Evolutionary conservation across 2,329 filamentous ascomycete genomes (phyloP), one percentile per base, ranked within the genome.

Genomic region (Aspergillus glaucus): DNA sequence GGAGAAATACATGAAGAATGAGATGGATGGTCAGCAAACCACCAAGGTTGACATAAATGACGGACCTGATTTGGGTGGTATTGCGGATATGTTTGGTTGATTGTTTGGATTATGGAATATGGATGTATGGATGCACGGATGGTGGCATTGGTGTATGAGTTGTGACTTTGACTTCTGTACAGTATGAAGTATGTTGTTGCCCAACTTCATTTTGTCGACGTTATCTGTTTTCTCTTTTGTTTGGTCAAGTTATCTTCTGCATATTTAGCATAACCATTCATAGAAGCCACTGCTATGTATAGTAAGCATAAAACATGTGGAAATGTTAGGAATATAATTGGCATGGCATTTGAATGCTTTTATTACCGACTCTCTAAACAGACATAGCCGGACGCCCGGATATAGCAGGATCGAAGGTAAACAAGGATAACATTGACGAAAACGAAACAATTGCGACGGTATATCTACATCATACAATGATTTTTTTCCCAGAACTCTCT

Each of bases 1-100:
- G 57, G 66, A 68, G 55, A 62, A 64, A 48, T 74, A 70, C 52
- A 70, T 72, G 71, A 72, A 63, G 50, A 69, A 59, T 34, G 70
- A 73, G n/a, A 72, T 72, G 65, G 69, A 72, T 15, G 65, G 64
- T 7, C 66, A 71, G 48, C 64, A 69, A 45, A 62, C 55, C 17
- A 65, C 61, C 39, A 72, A 71, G 50, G 68, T 72, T 12, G 64
- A 71, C 51, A 70, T 71, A 44, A 70, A 75, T 40, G 69, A 73
- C 44, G 72, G 73, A 12, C 74, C 75, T 9, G 76, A 79, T 62
- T 65, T 79, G 39, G 72, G 70, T 22, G 77, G 75, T 7, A 66
- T 79, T 42, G 76, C 75, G 40, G 76, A 78, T 57, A 75, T 79
- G 72, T 79, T 79, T 64, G 71, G 71, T 47, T 75, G 63, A 61